Evolutionary conservation across 345 rosid genomes (phyloP), one percentile per base, ranked within the genome.

Genomic region (Boechera divaricarpa): DNA sequence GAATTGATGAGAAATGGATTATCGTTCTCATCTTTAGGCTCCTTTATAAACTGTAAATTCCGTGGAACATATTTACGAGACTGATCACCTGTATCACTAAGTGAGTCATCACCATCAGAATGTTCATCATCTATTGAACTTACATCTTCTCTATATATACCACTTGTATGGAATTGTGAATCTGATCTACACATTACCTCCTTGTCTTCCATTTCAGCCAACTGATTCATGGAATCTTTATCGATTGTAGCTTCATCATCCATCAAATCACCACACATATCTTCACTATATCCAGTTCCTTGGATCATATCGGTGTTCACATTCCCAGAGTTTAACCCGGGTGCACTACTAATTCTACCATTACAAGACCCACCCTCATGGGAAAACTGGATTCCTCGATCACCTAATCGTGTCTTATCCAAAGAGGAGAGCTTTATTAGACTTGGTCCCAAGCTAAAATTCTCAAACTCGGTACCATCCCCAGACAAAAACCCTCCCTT

Each of bases 1-100:
- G 98, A 88, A 79, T 82, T 86, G 49, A 95, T 85, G 65, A 81
- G 76, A 70, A 95, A 85, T 2, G 96, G 91, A 82, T 86, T 88
- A 75, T 76, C 83, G 32, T 82, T 80, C 71, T 67, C 74, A 36
- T 65, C 38, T 75, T 69, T 82, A 32, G 33, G 67, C 58, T 77
- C 85, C 72, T 15, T 53, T 58, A 24, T 45, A 62, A 31, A 60
- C 26, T 32, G 67, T 15, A 63, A 70, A 59, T 62, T 77, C 77
- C 64, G 77, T 31, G 69, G 74, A 73, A 70, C 60, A 79, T 74
- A 83, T 44, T 57, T 68, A 67, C 70, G 45, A 42, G 67, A 67
- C 64, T 85, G 89, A 74, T 87, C 87, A 80, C 86, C 87, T 24
- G 87, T 73, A 72, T 85, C 88, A 65, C 83, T 82, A 83, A 87